These are phyloP conservation scores for Coffea humblotiana DNA, from an alignment of 305 asterid genomes.

Conservation along the genomic window DNA sequence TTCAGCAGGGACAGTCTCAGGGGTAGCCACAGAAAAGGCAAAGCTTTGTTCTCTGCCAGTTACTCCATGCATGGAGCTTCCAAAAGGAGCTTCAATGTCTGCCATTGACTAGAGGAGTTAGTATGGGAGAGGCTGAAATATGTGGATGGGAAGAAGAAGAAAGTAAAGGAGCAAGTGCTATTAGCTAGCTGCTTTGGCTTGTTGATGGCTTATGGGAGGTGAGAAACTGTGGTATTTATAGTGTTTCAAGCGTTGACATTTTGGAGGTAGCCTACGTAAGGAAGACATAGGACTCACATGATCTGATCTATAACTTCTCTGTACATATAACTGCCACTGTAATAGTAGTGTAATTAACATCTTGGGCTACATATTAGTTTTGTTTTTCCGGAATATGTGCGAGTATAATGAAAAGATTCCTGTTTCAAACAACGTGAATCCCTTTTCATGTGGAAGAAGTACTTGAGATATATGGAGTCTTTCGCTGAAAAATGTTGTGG, in stretches of 20 bases:
- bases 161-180: neutral
- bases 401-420: neutral
- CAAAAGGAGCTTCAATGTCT: slow-evolving; percentile 42
- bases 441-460: neutral
- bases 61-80: slow-evolving; percentile 55
- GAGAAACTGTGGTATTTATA: neutral
- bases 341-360: no score
- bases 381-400: neutral
- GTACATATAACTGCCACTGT: no score
- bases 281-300: neutral
- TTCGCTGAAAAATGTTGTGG: no score
- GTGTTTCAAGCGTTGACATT: slow-evolving; percentile 1
- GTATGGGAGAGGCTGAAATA: neutral
- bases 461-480: neutral
- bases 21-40: slow-evolving; percentile 37
- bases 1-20: slow-evolving; percentile 27
- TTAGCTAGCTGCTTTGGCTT: neutral
- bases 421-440: neutral
- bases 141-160: neutral
- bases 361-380: neutral
- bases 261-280: neutral
- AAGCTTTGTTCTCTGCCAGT: slow-evolving; percentile 41
- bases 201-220: neutral
- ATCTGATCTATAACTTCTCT: neutral
- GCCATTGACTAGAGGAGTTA: neutral